Evolutionary conservation across 2,329 filamentous ascomycete genomes (phyloP), one percentile per base, ranked within the genome.

Genomic region (Huntiella decipiens): DNA sequence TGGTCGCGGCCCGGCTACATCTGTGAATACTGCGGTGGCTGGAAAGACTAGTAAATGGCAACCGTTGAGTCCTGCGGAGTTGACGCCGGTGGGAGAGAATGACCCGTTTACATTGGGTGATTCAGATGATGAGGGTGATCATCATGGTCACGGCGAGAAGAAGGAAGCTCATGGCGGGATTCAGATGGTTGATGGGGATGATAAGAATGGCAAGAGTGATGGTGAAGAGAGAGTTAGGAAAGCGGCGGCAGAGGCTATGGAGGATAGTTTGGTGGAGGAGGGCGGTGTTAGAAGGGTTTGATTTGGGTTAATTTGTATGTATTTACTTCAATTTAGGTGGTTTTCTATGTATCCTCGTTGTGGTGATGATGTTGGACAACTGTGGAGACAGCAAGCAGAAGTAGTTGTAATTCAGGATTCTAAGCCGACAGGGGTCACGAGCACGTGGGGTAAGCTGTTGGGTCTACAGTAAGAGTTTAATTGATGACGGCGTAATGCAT

Each of bases 61-160:
- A 61, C 88, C 91, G 7, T 66, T 98, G 54, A 85, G 87, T 10
- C 72, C 79, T 0, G 77, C 95, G 11, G 83, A 86, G 34, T 43
- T 46, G 28, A 54, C 48, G 35, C 52, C 53, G 15, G 53, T 54
- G 43, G 51, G 44, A 13, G 86, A 96, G 54, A 88, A 94, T 55
- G 91, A 98, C 57, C 91, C 91, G 0, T 98, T 98, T 64, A 95
- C 86, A 56, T 71, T 98, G 11, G 91, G 91, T 4, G 88, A 96
- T 55, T 93, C 85, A 56, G 88, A 96, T 54, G 87, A 94, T 53
- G 91, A 98, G 61, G 91, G 86, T 63, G 70, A 72, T 64, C 63
- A 44, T 43, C 51, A 49, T 19, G 39, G n/a, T 12, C 19, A 19
- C 6, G 37, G 41, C 44, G 63, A 33, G 42, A 51, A 34, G 53